phyloP scores from a whole-genome alignment of 2,329 filamentous ascomycete genomes.

The Stachybotrys chlorohalonatus region DNA sequence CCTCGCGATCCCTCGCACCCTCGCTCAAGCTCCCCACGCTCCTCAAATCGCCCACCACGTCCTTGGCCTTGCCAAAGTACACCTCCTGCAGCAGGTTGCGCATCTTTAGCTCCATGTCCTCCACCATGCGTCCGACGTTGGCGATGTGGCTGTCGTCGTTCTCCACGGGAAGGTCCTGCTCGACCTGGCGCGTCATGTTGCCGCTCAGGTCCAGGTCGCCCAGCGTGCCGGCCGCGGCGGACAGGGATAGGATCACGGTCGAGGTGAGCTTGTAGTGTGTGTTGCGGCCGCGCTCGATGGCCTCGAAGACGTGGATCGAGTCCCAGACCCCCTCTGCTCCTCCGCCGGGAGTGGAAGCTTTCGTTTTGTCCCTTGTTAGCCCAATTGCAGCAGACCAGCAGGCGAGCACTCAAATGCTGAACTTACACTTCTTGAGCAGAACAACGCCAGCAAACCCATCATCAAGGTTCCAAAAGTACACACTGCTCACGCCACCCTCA shows the following conservation, averaged over 20 bases:
- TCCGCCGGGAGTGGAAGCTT: constrained; percentile 57
- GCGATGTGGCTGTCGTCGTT: constrained; percentile 89
- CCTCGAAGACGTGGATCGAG: constrained; percentile 97
- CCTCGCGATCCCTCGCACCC: constrained; percentile 71
- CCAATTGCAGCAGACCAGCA: neutral
- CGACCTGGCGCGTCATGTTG: constrained; percentile 96
- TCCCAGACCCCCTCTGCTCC: constrained; percentile 82
- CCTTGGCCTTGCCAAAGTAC: constrained; percentile 98
- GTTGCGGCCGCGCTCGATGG: constrained; percentile 80
- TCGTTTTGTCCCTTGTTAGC: neutral
- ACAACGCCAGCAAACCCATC: constrained; percentile 97
- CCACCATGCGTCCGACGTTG: constrained; percentile 87
- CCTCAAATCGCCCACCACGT: constrained; percentile 90
- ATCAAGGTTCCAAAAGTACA: constrained; percentile 97
- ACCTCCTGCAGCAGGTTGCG: constrained; percentile 96
- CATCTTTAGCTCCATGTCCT: constrained; percentile 99
- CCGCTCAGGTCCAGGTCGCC: constrained; percentile 88
- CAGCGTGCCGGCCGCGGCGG: constrained; percentile 48
- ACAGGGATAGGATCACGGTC: constrained; percentile 87
- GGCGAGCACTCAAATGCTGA: neutral
- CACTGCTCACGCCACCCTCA: constrained; percentile 89
- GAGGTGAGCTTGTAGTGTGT: constrained; percentile 97
- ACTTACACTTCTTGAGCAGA: constrained; percentile 82
- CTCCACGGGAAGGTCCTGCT: constrained; percentile 83
- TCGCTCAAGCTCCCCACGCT: constrained; percentile 81